Evolutionary conservation across 1,284 basidiomycete genomes (phyloP), one percentile per base, ranked within the genome.

Genomic region (Cutaneotrichosporon daszewskae): DNA sequence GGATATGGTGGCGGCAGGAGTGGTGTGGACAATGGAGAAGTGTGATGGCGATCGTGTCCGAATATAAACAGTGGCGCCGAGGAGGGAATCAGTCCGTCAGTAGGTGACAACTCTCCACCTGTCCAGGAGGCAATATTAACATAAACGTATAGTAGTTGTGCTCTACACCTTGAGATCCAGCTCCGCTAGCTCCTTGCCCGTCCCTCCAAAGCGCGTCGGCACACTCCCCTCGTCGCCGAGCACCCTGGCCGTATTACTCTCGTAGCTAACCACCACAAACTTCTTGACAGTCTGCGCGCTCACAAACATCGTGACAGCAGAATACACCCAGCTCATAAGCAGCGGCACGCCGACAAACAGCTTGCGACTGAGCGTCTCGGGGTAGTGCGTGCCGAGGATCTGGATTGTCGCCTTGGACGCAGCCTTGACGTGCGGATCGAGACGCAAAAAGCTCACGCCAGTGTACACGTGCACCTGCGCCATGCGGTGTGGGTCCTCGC

Each of bases 291-390:
- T 60, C 32, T 55, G 55, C 5, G 45, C 47, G 14, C 23, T 41
- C 12, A 60, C 45, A 18, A 60, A 55, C 46, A 60, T 20, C 17
- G 46, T 45, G 14, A 57, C 45, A 3, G 49, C 50, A 18, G 40
- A 35, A n/a, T 55, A 57, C 43, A 60, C 43, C 58, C 58, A 60
- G 23, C 35, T 39, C 58, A 60, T 60, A 47, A 60, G 25, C 11
- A 54, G 31, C 1, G 58, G 58, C 6, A 57, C 58, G 33, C 52
- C 52, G 38, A 60, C 58, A 33, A 60, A 60, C 16, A 57, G 49
- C 40, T 60, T 60, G 32, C 58, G 47, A 3, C 37, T 25, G 3
- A 60, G 51, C 14, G 54, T 46, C 41, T 60, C 58, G 43, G 58
- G 58, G 45, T 60, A 60, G 40, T 60, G 48, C 18, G 47, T 39